Percentiles rank a stretch among this genome's conserved stretches.
phyloP scores from a whole-genome alignment of 2,329 filamentous ascomycete genomes.

The Colletotrichum somersetense region DNA sequence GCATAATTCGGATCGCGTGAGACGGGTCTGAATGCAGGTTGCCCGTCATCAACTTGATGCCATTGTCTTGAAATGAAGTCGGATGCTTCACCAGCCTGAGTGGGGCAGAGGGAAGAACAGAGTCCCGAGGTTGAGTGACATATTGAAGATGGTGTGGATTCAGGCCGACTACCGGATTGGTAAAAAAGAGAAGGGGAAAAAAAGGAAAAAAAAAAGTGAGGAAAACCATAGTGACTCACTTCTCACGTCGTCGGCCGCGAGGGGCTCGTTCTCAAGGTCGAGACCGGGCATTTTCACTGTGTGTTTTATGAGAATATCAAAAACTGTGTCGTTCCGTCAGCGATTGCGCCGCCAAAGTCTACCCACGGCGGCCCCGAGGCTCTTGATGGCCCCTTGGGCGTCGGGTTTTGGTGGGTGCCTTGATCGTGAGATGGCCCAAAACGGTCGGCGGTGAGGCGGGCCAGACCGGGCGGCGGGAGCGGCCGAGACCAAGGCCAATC shows the following conservation, averaged over 20 bases:
- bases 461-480: background rate
- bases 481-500: slow-evolving; percentile 3
- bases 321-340: slow-evolving; percentile 16
- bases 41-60: background rate
- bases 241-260: slow-evolving; percentile 61
- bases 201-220: background rate
- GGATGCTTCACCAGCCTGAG: background rate
- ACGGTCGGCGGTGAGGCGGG: slow-evolving; percentile 6
- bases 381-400: background rate
- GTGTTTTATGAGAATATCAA: slow-evolving; percentile 32
- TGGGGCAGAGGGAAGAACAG: slow-evolving; percentile 6
- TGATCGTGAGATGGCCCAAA: slow-evolving; percentile 26
- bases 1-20: background rate
- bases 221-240: slow-evolving; percentile 48
- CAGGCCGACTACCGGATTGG: background rate
- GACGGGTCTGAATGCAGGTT: background rate
- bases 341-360: background rate
- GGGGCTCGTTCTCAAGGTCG: slow-evolving; percentile 52
- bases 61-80: background rate
- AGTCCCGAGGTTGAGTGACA: slow-evolving; percentile 11
- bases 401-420: slow-evolving; percentile 6
- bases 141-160: slow-evolving; percentile 20
- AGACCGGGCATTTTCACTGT: slow-evolving; percentile 55
- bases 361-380: background rate
- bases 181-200: background rate